Base-by-base conservation (phyloP, 805 yeast genomes). In the Starmerella geochares region DNA sequence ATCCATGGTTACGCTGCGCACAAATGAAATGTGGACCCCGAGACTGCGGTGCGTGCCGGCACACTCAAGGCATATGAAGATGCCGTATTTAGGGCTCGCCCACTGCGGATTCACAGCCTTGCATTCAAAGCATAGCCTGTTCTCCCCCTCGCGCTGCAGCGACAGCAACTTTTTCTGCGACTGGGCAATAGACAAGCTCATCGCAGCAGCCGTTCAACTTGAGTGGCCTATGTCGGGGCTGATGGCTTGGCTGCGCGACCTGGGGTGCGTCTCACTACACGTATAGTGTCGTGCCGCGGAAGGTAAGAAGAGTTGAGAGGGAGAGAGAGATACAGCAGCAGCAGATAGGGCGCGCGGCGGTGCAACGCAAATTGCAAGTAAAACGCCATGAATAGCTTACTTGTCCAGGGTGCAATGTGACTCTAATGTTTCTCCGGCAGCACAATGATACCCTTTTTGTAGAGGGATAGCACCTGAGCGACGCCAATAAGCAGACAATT, bases 71-170 rank as follows among this genome's bases (percentile, higher is more conserved):
- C 98, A 92, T 63, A 92, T 90, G 68, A 88, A 92, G 53, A 92
- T 84, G 53, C 98, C 98, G 68, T 90, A 87, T 67, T 92, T 92
- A 32, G 97, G 97, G 13, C 96, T 86, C 1, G 97, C 96, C 98
- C 98, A 92, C 67, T 92, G 98, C 9, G 98, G 98, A 65, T 88
- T 90, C 52, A 95, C 95, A 1, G 96, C 94, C 33, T 71, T 74
- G 68, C 98, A 92, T 66, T 92, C 98, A 66, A 86, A 83, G 68
- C 98, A 92, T 65, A 78, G 81, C 70, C 83, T 86, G 71, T 87
- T 86, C 13, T 72, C 81, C 24, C 90, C 94, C 42, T 72, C 71
- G 64, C 86, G 86, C 63, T 90, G 97, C 53, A 90, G 69, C 38
- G 79, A 79, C 58, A 64, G 56, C 47, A 67, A 62, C 53, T 65